These are phyloP conservation scores for Yamadazyma epiphylla DNA, from an alignment of 1,139 yeast species.

Conservation along the genomic window DNA sequence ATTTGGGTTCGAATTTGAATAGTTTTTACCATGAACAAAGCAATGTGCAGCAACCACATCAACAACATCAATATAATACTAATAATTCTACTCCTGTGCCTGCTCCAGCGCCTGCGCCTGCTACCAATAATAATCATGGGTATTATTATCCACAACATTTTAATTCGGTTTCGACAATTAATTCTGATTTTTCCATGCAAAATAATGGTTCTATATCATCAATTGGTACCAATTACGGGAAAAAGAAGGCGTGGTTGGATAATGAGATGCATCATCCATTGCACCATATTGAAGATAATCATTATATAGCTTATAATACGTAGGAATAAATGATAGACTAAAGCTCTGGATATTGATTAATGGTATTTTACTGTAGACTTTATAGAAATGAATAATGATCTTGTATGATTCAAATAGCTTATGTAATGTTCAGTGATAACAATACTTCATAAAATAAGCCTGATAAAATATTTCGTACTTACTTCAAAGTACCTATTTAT, in stretches of 20 bases:
- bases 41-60: background rate
- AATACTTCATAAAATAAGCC: too few species aligned
- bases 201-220: constrained; percentile 3
- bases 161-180: constrained; percentile 2
- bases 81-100: too few species aligned
- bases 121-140: background rate
- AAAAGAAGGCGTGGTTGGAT: background rate
- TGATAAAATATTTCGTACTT: too few species aligned
- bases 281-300: background rate
- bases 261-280: background rate
- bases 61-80: constrained; percentile 2
- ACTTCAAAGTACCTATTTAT: too few species aligned
- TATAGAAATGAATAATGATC: too few species aligned
- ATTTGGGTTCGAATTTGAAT: constrained; percentile 11
- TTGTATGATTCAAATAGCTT: too few species aligned
- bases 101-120: too few species aligned
- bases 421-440: too few species aligned
- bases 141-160: constrained; percentile 12
- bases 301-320: background rate
- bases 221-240: constrained; percentile 1
- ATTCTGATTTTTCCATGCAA: constrained; percentile 1
- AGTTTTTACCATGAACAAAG: constrained; percentile 12
- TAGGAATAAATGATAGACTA: background rate
- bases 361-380: too few species aligned
- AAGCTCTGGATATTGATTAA: too few species aligned